Base-by-base conservation (phyloP, 2,329 filamentous ascomycete species). In the Furcasterigmium sp. region DNA sequence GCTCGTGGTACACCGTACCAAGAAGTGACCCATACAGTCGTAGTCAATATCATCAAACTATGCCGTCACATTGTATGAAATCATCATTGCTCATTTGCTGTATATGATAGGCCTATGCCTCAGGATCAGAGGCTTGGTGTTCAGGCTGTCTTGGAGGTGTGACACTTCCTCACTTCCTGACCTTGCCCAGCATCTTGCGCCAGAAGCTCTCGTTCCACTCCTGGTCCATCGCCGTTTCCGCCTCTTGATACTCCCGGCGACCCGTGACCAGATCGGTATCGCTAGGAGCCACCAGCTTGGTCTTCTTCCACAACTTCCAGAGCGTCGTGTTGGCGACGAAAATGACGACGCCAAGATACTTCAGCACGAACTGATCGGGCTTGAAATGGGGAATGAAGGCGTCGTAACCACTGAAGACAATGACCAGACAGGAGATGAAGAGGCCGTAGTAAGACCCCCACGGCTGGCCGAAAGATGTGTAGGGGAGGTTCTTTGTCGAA, bases 301-400 rank as follows among this genome's bases (percentile, higher is more conserved):
- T 82, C 54, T 67, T 71, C 56, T 82, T 77, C 46, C 73, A 46
- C 1, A 78, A 26, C 59, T 86, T 87, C 78, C 81, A 85, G 11
- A 80, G 80, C 4, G 81, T 50, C 3, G 76, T 72, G 42, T 85
- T 76, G 69, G 80, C 75, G 34, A 80, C 67, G 56, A 60, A 67
- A 3, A 66, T 50, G 3, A 56, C 43, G 8, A 62, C 55, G 3
- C 63, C 63, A 19, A 68, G 57, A 25, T 69, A 75, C 49, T 73
- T 78, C 52, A 84, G 82, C 46, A 86, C 59, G 56, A 86, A 86
- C 1, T 72, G 76, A 4, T 78, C 73, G 2, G 81, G 59, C 50
- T 78, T 71, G 77, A 83, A 86, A 1, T 70, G 68, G 3, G 78
- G 75, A 19, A 85, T 62, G 53, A 85, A 85, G 2, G 83, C 78